Evolutionary conservation across 2,329 filamentous ascomycete genomes (phyloP).

Genomic region (Colletotrichum paranaense): DNA sequence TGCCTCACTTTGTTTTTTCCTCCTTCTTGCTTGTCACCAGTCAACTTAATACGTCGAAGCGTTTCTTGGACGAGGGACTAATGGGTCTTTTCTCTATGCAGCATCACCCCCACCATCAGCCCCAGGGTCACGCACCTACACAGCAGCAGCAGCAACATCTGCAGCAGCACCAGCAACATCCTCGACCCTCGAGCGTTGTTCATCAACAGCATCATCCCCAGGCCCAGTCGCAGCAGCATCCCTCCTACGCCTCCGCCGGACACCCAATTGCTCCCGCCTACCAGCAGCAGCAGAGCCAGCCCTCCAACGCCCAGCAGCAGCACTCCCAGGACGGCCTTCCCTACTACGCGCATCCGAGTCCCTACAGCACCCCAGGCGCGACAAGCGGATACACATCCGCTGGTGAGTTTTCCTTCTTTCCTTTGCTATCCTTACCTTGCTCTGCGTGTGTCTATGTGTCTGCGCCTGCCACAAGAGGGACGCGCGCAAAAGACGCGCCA

Average conservation of each 20-base stretch:
- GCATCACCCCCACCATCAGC: conserved; percentile 80
- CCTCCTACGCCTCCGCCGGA: conserved; percentile 75
- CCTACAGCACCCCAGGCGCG: conserved; percentile 85
- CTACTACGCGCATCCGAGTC: conserved; percentile 83
- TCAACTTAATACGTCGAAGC: conserved; percentile 43
- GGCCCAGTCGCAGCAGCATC: conserved; percentile 71
- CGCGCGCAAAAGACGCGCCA: conserved; percentile 13
- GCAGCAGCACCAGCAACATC: conserved; percentile 75
- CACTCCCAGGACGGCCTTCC: conserved; percentile 73
- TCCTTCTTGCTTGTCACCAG: conserved; percentile 39
- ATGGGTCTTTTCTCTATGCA: conserved; percentile 73
- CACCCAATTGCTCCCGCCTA: conserved; percentile 76
- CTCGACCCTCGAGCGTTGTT: conserved; percentile 78
- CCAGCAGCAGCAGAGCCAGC: conserved; percentile 73
- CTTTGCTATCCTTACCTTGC: neutral
- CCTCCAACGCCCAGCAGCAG: conserved; percentile 70
- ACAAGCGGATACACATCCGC: conserved; percentile 88
- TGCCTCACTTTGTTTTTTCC: conserved; percentile 50
- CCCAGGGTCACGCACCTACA: conserved; percentile 76
- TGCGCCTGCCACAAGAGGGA: neutral
- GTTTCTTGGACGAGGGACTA: conserved; percentile 56
- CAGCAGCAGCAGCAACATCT: conserved; percentile 76
- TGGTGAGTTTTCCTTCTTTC: conserved; percentile 68
- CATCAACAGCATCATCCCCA: conserved; percentile 79
- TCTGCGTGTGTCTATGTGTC: neutral